A percentile compares a stretch with the other conserved stretches of the same genome.
These are phyloP conservation scores for Paspalum vaginatum DNA, from an alignment of 176 grass and related monocot genomes.

Conservation along the genomic window DNA sequence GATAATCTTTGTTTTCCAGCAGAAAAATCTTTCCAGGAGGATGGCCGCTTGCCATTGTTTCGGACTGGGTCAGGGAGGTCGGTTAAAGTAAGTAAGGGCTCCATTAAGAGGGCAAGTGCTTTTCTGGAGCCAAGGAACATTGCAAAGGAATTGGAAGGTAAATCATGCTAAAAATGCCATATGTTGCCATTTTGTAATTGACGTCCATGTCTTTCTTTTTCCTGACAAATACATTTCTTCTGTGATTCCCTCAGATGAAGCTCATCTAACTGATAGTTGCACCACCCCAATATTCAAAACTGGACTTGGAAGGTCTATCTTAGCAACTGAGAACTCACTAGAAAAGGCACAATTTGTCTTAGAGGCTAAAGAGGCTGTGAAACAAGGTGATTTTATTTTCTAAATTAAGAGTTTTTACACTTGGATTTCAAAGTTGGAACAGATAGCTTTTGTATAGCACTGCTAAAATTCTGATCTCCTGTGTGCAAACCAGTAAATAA, in stretches of 20 bases:
- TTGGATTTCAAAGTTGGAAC: conserved; percentile 16
- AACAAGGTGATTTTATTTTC: conserved; percentile 43
- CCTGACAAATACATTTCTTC: conserved; percentile 18
- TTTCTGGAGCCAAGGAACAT: conserved; percentile 68
- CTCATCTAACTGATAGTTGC: conserved; percentile 40
- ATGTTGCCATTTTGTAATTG: conserved; percentile 21
- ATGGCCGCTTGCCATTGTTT: conserved; percentile 47
- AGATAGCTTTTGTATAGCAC: conserved; percentile 36
- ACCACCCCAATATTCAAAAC: conserved; percentile 47
- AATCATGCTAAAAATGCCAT: conserved; percentile 16
- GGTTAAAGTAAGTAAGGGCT: conserved; percentile 61
- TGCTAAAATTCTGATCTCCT: conserved; percentile 33
- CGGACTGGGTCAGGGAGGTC: conserved; percentile 46
- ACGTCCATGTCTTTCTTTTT: neutral
- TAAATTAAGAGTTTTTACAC: conserved; percentile 40
- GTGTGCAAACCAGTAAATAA: conserved; percentile 40
- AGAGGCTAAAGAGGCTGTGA: conserved; percentile 43
- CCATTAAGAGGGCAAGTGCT: conserved; percentile 53
- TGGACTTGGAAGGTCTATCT: conserved; percentile 49
- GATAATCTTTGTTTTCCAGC: conserved; percentile 29
- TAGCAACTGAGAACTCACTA: conserved; percentile 45
- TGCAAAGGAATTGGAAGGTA: conserved; percentile 59
- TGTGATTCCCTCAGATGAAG: conserved; percentile 50
- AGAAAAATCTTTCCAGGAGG: conserved; percentile 38
- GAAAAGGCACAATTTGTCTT: conserved; percentile 45